Evolutionary conservation across 1,284 basidiomycete species (phyloP).

Genomic region (Moesziomyces parantarcticus): DNA sequence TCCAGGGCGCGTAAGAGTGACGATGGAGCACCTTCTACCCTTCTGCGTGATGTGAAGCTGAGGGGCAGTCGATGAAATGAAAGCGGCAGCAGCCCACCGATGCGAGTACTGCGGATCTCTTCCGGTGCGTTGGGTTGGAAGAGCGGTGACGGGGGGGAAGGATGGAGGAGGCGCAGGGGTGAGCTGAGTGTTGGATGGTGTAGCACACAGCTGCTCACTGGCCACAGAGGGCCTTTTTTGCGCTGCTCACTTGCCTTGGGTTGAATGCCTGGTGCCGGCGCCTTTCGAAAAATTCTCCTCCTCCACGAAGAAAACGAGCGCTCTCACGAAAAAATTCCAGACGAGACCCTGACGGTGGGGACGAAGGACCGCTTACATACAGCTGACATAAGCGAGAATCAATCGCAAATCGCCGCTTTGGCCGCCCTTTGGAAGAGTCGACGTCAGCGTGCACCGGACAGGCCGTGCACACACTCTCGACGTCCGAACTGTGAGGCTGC

Average conservation of each 20-base stretch:
- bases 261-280: not conserved
- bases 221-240: not conserved
- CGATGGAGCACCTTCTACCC: too few relatives aligned
- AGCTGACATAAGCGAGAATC: not conserved
- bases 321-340: not conserved
- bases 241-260: not conserved
- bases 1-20: not conserved
- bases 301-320: not conserved
- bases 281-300: not conserved
- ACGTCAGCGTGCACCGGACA: not conserved
- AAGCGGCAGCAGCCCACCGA: too few relatives aligned
- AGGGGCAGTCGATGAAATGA: not conserved
- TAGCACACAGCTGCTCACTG: too few relatives aligned
- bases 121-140: not conserved
- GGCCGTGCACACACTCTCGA: too few relatives aligned
- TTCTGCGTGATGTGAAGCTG: too few relatives aligned
- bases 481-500: too few relatives aligned
- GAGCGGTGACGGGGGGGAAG: not conserved
- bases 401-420: too few relatives aligned
- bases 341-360: not conserved
- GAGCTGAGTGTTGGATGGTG: too few relatives aligned
- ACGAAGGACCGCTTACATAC: not conserved
- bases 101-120: not conserved
- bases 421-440: not conserved
- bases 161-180: not conserved